Conservation (phyloP, 2,329 filamentous ascomycete species). For the Colletotrichum sp. region DNA sequence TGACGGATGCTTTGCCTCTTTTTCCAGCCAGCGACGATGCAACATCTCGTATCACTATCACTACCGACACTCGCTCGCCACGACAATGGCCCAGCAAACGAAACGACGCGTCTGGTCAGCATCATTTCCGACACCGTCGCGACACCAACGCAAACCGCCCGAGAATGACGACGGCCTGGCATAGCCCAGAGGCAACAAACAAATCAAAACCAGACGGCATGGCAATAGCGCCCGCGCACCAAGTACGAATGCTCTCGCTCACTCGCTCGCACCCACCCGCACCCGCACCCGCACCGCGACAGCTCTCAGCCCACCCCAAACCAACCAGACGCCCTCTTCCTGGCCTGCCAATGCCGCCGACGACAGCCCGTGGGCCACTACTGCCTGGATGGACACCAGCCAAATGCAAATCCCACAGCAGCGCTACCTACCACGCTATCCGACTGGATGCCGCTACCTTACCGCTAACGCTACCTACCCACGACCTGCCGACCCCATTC, state of each 20-base stretch:
- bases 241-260: background rate
- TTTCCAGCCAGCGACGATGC: background rate
- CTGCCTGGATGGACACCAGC: background rate
- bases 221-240: background rate
- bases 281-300: background rate
- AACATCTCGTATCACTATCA: background rate
- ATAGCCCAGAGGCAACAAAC: background rate
- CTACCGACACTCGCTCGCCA: background rate
- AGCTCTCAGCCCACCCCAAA: background rate
- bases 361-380: slow-evolving; percentile 5
- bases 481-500: slow-evolving; percentile 11
- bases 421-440: slow-evolving; percentile 7
- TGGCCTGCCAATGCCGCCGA: background rate
- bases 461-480: slow-evolving; percentile 5
- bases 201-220: background rate
- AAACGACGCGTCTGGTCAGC: background rate
- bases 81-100: background rate
- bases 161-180: background rate
- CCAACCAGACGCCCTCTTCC: background rate
- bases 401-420: slow-evolving; percentile 14
- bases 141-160: background rate
- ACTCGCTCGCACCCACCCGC: background rate
- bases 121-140: background rate
- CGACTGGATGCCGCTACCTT: slow-evolving; percentile 6
- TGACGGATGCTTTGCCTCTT: background rate